phyloP scores from a whole-genome alignment of 345 rosid species.

The Populus simonii region DNA sequence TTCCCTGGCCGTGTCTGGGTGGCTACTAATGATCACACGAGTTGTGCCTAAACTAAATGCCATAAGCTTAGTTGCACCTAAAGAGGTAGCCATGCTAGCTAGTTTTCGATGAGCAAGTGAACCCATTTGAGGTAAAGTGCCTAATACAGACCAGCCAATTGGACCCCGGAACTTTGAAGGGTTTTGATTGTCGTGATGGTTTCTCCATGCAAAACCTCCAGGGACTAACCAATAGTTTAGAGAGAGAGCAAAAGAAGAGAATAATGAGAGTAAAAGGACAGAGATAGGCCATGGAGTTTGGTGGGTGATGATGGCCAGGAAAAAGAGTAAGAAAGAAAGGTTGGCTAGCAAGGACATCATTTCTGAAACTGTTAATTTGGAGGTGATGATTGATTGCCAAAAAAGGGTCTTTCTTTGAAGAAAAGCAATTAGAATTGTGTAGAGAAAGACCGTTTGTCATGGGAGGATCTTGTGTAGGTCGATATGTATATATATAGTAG shows the following conservation, averaged over 20 bases:
- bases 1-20: constrained; percentile 57
- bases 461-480: constrained; percentile 23
- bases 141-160: constrained; percentile 51
- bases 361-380: neutral
- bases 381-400: neutral
- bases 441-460: constrained; percentile 27
- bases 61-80: constrained; percentile 51
- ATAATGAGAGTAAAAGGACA: constrained; percentile 21
- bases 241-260: constrained; percentile 22
- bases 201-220: constrained; percentile 73
- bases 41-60: constrained; percentile 51
- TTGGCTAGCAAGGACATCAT: constrained; percentile 27
- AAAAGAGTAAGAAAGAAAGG: constrained; percentile 18
- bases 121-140: constrained; percentile 53
- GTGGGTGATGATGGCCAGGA: neutral
- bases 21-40: constrained; percentile 51
- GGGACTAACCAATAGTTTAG: constrained; percentile 45
- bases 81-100: constrained; percentile 43
- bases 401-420: neutral
- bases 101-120: constrained; percentile 56
- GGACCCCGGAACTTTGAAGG: constrained; percentile 43
- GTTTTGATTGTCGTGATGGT: constrained; percentile 15
- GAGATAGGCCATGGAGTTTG: constrained; percentile 27
- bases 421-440: constrained; percentile 14
- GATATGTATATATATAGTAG: constrained; percentile 31